Percentiles rank a stretch among this genome's conserved stretches.
These are phyloP conservation scores for Cyberlindnera mrakii DNA, from an alignment of 805 yeast genomes.

Conservation along the genomic window DNA sequence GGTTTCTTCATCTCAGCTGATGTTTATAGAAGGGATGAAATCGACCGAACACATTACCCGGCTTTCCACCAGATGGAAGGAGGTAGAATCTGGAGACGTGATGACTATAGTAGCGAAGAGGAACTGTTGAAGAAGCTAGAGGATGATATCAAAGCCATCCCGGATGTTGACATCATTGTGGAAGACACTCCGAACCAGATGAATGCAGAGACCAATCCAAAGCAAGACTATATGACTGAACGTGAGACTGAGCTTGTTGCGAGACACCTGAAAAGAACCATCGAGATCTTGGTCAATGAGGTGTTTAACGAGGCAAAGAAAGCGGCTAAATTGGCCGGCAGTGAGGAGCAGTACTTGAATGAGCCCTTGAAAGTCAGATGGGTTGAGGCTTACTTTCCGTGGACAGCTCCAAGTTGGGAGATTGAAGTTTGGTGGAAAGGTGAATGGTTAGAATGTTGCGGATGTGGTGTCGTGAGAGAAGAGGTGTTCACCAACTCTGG, in stretches of 20 bases:
- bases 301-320: constrained; percentile 70
- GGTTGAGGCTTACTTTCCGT: constrained; percentile 94
- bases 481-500: constrained; percentile 73
- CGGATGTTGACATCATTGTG: constrained; percentile 63
- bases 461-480: constrained; percentile 86
- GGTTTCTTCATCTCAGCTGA: constrained; percentile 94
- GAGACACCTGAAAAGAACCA: constrained; percentile 75
- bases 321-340: constrained; percentile 56
- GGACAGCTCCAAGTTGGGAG: constrained; percentile 99
- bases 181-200: constrained; percentile 64
- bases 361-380: constrained; percentile 84
- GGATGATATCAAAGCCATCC: constrained; percentile 57
- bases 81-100: constrained; percentile 74
- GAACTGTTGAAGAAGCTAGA: constrained; percentile 40
- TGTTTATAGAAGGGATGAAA: constrained; percentile 92
- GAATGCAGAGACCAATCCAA: constrained; percentile 59
- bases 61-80: constrained; percentile 99
- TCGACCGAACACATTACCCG: constrained; percentile 94
- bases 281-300: constrained; percentile 76
- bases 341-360: constrained; percentile 50
- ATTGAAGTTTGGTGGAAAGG: constrained; percentile 99
- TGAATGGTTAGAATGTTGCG: constrained; percentile 96
- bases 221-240: constrained; percentile 69
- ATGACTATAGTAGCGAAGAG: constrained; percentile 24
- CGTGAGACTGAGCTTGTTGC: constrained; percentile 64